phyloP scores from a whole-genome alignment of 108 stramenopile species.

The Bacterosira constricta region DNA sequence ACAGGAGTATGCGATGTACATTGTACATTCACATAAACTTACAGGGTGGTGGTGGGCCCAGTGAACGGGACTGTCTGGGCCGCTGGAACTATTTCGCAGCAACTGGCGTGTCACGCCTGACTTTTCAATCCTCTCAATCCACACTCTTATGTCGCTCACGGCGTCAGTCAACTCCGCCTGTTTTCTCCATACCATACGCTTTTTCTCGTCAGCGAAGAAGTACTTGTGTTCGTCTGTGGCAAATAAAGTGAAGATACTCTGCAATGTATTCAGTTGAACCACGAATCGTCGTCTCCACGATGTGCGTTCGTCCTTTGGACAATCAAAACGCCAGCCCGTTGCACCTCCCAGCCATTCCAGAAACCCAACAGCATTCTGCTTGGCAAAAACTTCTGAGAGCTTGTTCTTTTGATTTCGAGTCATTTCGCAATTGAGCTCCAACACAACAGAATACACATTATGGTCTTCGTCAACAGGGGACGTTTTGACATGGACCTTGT shows the following conservation, averaged over 20 bases:
- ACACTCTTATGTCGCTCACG: slow-evolving; percentile 9
- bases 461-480: background rate
- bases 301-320: background rate
- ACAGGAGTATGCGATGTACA: background rate
- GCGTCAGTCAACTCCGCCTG: slow-evolving; percentile 5
- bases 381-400: background rate
- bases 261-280: slow-evolving; percentile 6
- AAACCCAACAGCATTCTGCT: background rate
- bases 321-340: slow-evolving; percentile 1
- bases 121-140: slow-evolving; percentile 2
- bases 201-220: background rate
- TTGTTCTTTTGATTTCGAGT: background rate
- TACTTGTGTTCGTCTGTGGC: slow-evolving; percentile 3
- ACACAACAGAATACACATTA: background rate
- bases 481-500: background rate
- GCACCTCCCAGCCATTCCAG: slow-evolving; percentile 14
- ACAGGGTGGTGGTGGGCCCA: slow-evolving; percentile 16
- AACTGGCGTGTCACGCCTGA: background rate
- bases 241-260: slow-evolving; percentile 3
- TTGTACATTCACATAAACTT: background rate
- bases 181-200: slow-evolving; percentile 1
- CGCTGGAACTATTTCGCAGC: background rate
- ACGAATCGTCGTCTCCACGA: slow-evolving; percentile 6
- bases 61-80: background rate
- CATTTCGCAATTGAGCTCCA: background rate